phyloP scores from a whole-genome alignment of 495 filamentous ascomycete genomes.

The Podospora pseudoanserina region DNA sequence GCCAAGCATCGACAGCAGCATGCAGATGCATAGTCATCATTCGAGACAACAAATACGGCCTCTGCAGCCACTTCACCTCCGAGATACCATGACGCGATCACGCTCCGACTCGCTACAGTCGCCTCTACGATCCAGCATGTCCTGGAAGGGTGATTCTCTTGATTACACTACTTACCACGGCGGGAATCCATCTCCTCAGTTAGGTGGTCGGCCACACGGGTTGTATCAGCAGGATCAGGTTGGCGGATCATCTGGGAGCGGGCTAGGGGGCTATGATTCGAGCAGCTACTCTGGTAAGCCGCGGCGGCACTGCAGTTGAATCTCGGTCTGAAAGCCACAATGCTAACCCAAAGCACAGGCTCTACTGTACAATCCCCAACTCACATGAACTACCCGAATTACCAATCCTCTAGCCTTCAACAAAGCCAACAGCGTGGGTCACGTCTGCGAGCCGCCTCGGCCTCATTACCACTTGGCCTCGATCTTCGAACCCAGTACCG shows the following conservation, averaged over 20 bases:
- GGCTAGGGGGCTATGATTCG: constrained; percentile 46
- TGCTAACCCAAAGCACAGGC: constrained; percentile 24
- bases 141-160: constrained; percentile 58
- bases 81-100: constrained; percentile 57
- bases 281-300: constrained; percentile 52
- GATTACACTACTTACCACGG: constrained; percentile 50
- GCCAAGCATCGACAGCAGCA: constrained; percentile 44
- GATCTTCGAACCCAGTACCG: constrained; percentile 50
- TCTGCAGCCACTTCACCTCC: constrained; percentile 56
- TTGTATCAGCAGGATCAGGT: constrained; percentile 34
- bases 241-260: constrained; percentile 20
- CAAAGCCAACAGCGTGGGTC: constrained; percentile 41
- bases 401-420: constrained; percentile 39
- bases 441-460: constrained; percentile 46
- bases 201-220: constrained; percentile 41
- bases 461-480: constrained; percentile 44
- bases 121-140: constrained; percentile 57
- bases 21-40: constrained; percentile 44
- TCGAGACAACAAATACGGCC: constrained; percentile 44
- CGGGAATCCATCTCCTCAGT: constrained; percentile 42
- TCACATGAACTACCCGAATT: constrained; percentile 44
- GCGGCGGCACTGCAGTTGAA: background rate
- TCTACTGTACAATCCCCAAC: constrained; percentile 48
- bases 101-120: constrained; percentile 57
- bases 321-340: background rate